A percentile compares a stretch with the other conserved stretches of the same genome.
phyloP scores from a whole-genome alignment of 2,329 filamentous ascomycete genomes.

The Fusarium nematophilum region DNA sequence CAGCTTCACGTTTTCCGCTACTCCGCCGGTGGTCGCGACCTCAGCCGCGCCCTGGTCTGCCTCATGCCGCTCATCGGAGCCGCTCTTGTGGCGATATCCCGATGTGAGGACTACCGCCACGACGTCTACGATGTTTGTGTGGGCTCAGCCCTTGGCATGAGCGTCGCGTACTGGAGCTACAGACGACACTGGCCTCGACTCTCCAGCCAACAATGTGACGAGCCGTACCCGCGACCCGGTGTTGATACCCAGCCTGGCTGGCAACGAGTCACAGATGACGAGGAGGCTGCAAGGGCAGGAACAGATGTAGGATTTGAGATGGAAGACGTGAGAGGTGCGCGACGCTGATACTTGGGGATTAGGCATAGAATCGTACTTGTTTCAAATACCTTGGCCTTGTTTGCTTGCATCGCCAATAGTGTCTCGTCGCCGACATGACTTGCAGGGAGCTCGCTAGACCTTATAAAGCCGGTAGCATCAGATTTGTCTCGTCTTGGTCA shows the following conservation, averaged over 20 bases:
- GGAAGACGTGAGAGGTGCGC: slow-evolving; percentile 39
- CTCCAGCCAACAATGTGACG: slow-evolving; percentile 63
- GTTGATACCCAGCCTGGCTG: slow-evolving; percentile 49
- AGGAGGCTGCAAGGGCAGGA: slow-evolving; percentile 54
- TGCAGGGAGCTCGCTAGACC: slow-evolving; percentile 19
- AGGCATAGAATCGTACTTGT: slow-evolving; percentile 38
- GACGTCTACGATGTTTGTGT: slow-evolving; percentile 76
- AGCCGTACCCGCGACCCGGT: slow-evolving; percentile 65
- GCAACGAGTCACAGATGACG: slow-evolving; percentile 64
- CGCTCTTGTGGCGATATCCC: slow-evolving; percentile 74
- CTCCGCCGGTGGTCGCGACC: slow-evolving; percentile 58
- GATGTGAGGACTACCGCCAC: slow-evolving; percentile 77
- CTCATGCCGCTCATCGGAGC: slow-evolving; percentile 70
- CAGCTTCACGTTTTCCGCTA: slow-evolving; percentile 70
- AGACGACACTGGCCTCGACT: slow-evolving; percentile 71
- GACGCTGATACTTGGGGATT: slow-evolving; percentile 42
- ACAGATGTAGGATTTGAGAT: slow-evolving; percentile 55
- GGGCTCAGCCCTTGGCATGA: slow-evolving; percentile 69
- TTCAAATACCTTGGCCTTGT: slow-evolving; percentile 17
- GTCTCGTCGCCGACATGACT: slow-evolving; percentile 9
- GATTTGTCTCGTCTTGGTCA: slow-evolving; percentile 36
- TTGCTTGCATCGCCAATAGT: slow-evolving; percentile 16
- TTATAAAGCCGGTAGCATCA: slow-evolving; percentile 15
- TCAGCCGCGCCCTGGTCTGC: slow-evolving; percentile 67
- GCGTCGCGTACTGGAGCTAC: slow-evolving; percentile 74